Base-by-base conservation (phyloP, 116 monocot species). In the Posidonia oceanica region DNA sequence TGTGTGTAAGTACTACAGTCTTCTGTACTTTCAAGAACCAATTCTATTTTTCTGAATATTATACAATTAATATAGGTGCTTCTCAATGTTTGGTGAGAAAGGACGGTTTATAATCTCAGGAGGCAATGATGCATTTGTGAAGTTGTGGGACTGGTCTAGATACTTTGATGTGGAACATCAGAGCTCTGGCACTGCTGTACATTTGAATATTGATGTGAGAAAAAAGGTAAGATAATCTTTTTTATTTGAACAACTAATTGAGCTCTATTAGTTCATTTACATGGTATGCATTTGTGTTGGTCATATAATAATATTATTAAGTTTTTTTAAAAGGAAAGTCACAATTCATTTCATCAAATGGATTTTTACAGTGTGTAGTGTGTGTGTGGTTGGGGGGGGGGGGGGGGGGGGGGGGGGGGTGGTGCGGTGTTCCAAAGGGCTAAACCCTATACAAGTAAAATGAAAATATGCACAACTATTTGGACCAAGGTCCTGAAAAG, bases 61-160 rank as follows among this genome's bases (percentile, higher is more conserved):
- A 14, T 57, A 20, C 1, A 0, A 40, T 38, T 78, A 52, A 61
- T 64, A 1, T 70, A 90, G 94, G 60, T 74, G 83, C 6, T 94
- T 94, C 74, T 87, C 90, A 57, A 39, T 74, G 53, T 94, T 94
- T 75, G 94, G 86, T 18, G 88, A 94, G 80, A 85, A 69, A 80
- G 94, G 94, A 14, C 83, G 73, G 71, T 86, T 82, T 63, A 68
- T 94, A 8, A 75, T 94, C 70, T 94, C 94, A 15, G 90, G 94
- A 68, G 94, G 87, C 69, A 85, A 90, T 77, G 90, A 90, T 79
- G 69, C 83, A 53, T 67, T 79, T 59, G 80, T 94, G 44, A 90
- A 94, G 81, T 41, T 90, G 17, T 94, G 94, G 94, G 73, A 85
- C 67, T 94, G 85, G 94, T 79, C 80, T 6, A 85, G 77, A 62